phyloP scores from a whole-genome alignment of 2,329 filamentous ascomycete species.

The Paramyrothecium sp. region DNA sequence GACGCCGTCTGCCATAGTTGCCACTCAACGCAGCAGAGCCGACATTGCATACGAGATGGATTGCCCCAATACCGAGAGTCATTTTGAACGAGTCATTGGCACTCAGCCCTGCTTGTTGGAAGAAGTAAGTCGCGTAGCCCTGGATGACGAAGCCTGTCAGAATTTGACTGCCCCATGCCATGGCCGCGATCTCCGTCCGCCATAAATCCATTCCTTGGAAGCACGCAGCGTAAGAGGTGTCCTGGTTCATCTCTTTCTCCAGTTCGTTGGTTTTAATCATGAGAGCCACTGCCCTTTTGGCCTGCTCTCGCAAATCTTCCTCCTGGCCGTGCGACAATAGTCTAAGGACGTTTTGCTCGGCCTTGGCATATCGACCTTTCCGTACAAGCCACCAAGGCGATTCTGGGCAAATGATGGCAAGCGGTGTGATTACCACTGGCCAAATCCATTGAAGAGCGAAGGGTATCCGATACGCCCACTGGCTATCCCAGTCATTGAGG shows the following conservation, averaged over 20 bases:
- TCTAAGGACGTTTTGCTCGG: constrained; percentile 9
- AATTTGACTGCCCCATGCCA: constrained; percentile 33
- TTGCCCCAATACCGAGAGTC: constrained; percentile 24
- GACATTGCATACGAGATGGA: constrained; percentile 37
- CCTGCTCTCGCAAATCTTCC: neutral
- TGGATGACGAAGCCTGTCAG: constrained; percentile 31
- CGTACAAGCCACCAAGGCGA: constrained; percentile 40
- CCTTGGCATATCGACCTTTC: constrained; percentile 27
- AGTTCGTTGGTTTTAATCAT: no score
- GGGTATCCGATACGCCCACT: constrained; percentile 20
- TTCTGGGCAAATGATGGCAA: constrained; percentile 23
- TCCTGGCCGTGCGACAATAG: no score
- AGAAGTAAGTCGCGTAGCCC: constrained; percentile 40
- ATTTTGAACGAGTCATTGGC: constrained; percentile 16
- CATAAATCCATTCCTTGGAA: constrained; percentile 43
- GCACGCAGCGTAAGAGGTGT: constrained; percentile 34
- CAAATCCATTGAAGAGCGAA: constrained; percentile 23
- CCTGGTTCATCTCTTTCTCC: constrained; percentile 8
- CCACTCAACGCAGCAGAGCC: constrained; percentile 38
- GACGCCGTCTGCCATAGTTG: constrained; percentile 32
- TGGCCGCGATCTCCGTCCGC: constrained; percentile 38
- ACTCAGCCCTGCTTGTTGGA: constrained; percentile 36
- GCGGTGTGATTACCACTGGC: constrained; percentile 12
- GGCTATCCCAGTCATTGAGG: constrained; percentile 11
- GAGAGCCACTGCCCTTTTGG: no score